Evolutionary conservation across 2,329 filamentous ascomycete species (phyloP).

Genomic region (Nemania serpens): DNA sequence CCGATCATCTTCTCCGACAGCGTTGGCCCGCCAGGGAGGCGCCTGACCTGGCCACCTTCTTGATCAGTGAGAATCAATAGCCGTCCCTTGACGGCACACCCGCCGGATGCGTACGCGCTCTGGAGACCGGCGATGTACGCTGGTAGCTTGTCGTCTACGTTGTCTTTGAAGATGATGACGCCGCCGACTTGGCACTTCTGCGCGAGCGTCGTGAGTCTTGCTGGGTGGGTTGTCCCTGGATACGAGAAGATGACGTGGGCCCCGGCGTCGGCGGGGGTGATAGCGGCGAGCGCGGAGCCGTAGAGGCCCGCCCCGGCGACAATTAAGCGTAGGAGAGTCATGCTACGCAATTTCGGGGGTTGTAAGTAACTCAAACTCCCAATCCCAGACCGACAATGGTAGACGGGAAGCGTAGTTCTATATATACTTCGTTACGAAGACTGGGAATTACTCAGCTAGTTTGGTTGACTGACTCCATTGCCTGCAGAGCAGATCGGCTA

Average conservation of each 20-base stretch:
- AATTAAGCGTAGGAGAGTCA: slow-evolving; percentile 6
- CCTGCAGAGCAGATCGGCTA: no score
- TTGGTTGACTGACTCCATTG: no score
- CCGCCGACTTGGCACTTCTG: slow-evolving; percentile 17
- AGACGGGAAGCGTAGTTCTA: no score
- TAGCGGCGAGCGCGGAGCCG: slow-evolving; percentile 15
- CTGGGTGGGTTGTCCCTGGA: slow-evolving; percentile 13
- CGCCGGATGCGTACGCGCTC: slow-evolving; percentile 13
- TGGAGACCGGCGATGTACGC: slow-evolving; percentile 11
- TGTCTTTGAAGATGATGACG: slow-evolving; percentile 23
- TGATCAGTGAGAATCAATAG: slow-evolving; percentile 23
- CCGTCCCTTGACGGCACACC: slow-evolving; percentile 14
- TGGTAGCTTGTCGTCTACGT: slow-evolving; percentile 13
- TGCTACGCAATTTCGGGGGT: neutral
- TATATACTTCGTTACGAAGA: no score
- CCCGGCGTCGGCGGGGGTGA: slow-evolving; percentile 20
- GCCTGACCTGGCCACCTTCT: slow-evolving; percentile 24
- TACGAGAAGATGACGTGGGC: slow-evolving; percentile 25
- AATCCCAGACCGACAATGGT: no score
- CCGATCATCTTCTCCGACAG: slow-evolving; percentile 24
- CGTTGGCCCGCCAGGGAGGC: slow-evolving; percentile 20
- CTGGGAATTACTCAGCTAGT: no score
- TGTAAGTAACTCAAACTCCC: no score
- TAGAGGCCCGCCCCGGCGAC: slow-evolving; percentile 4
- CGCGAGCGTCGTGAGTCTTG: slow-evolving; percentile 14